A percentile compares a stretch with the other conserved stretches of the same genome.
Evolutionary conservation across 805 yeast species (phyloP).

Genomic region (Schwanniomyces polymorphus): DNA sequence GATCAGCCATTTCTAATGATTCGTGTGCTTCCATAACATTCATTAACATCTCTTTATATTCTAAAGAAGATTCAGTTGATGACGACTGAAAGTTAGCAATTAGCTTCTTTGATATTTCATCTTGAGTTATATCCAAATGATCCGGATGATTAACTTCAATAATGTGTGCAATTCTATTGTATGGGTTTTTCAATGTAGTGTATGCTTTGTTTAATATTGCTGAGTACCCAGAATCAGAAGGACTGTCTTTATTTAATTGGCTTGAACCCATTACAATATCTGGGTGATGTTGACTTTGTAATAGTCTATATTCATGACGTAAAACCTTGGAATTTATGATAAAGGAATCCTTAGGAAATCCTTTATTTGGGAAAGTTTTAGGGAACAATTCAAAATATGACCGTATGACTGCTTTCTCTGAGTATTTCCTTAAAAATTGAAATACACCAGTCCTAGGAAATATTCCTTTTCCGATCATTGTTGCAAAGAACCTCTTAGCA

Average conservation of each 20-base stretch:
- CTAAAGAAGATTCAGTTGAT: slow-evolving; percentile 30
- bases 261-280: slow-evolving; percentile 50
- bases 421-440: neutral
- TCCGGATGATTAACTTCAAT: slow-evolving; percentile 37
- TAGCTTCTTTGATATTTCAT: slow-evolving; percentile 46
- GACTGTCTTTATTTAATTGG: slow-evolving; percentile 16
- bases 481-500: neutral
- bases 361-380: slow-evolving; percentile 62
- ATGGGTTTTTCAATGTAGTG: slow-evolving; percentile 66
- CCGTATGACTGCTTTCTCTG: neutral
- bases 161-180: slow-evolving; percentile 50
- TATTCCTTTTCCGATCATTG: neutral
- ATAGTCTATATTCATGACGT: slow-evolving; percentile 69
- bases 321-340: slow-evolving; percentile 52
- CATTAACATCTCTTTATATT: slow-evolving; percentile 61
- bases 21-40: slow-evolving; percentile 85
- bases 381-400: slow-evolving; percentile 71
- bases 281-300: slow-evolving; percentile 82
- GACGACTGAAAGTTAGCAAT: slow-evolving; percentile 41
- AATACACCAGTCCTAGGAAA: neutral
- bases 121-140: slow-evolving; percentile 54
- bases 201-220: slow-evolving; percentile 72
- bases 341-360: slow-evolving; percentile 65
- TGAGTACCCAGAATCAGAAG: slow-evolving; percentile 39
- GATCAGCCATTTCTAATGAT: slow-evolving; percentile 63